Evolutionary conservation across 345 rosid genomes (phyloP).

Genomic region (Brassica cretica): DNA sequence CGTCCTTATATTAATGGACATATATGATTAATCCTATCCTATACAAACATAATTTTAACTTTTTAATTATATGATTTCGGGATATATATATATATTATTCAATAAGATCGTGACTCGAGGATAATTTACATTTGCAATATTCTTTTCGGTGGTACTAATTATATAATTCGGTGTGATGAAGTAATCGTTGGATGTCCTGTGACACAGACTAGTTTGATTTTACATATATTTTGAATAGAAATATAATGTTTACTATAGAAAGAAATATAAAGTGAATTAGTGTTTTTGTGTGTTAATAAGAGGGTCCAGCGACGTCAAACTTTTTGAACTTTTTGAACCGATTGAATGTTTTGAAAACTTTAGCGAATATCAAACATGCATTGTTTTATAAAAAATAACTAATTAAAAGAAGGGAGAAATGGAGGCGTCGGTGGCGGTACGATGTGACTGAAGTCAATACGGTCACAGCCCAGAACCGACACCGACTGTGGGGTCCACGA

Average conservation of each 20-base stretch:
- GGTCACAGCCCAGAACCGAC: conserved; percentile 30
- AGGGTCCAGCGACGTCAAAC: conserved; percentile 1
- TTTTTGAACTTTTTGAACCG: neutral
- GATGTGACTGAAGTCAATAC: neutral
- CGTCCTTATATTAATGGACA: conserved; percentile 31
- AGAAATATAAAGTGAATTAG: neutral
- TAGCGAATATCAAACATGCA: neutral
- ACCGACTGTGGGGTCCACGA: conserved; percentile 27
- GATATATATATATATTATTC: neutral
- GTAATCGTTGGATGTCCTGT: neutral
- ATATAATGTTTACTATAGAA: neutral
- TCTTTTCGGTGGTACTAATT: neutral
- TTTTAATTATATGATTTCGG: conserved; percentile 7
- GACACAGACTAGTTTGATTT: neutral
- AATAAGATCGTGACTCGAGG: conserved; percentile 10
- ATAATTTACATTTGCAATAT: neutral
- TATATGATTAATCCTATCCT: conserved; percentile 19
- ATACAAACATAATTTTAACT: conserved; percentile 27
- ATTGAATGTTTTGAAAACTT: neutral
- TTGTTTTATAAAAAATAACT: neutral
- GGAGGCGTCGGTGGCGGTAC: conserved; percentile 31
- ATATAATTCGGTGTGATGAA: neutral
- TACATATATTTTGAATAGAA: neutral
- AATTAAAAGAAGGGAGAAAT: neutral
- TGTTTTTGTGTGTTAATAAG: neutral